These are phyloP conservation scores for Lactarius pseudohatsudake DNA, from an alignment of 768 basidiomycete genomes.

Conservation along the genomic window DNA sequence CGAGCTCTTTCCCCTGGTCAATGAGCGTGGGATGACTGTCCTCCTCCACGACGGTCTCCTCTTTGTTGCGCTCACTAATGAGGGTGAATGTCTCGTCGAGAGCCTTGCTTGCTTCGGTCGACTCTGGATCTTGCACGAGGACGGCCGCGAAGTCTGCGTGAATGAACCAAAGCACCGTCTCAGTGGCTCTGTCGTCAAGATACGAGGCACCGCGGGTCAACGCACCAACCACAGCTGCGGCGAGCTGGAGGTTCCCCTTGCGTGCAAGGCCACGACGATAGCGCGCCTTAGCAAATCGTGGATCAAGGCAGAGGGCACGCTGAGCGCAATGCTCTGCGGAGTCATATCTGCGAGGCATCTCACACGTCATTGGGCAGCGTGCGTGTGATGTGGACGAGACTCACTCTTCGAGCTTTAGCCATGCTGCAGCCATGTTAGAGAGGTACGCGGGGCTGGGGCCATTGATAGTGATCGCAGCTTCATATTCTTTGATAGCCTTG, in stretches of 20 bases:
- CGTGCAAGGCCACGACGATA: conserved; percentile 39
- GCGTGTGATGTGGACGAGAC: neutral
- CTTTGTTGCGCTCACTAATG: conserved; percentile 1
- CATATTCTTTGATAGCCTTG: conserved; percentile 44
- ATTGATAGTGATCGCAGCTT: conserved; percentile 40
- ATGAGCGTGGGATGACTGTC: conserved; percentile 26
- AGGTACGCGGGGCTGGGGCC: conserved; percentile 42
- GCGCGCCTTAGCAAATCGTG: conserved; percentile 37
- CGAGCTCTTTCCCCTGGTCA: conserved; percentile 39
- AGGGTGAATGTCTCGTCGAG: conserved; percentile 25
- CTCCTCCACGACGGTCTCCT: conserved; percentile 18
- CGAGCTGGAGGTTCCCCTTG: conserved; percentile 32
- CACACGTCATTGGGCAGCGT: neutral
- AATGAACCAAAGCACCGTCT: neutral
- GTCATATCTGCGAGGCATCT: neutral
- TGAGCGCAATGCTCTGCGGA: neutral
- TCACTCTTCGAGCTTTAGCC: conserved; percentile 40
- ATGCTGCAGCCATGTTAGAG: conserved; percentile 45
- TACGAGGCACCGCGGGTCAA: neutral
- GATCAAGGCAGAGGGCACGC: conserved; percentile 29
- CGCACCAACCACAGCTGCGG: conserved; percentile 33
- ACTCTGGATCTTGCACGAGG: conserved; percentile 34
- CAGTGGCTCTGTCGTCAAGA: no score
- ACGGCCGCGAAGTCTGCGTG: conserved; percentile 35
- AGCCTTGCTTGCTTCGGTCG: conserved; percentile 28